Conservation (phyloP, 208 protist species). For the Endotrypanum monterogeii region DNA sequence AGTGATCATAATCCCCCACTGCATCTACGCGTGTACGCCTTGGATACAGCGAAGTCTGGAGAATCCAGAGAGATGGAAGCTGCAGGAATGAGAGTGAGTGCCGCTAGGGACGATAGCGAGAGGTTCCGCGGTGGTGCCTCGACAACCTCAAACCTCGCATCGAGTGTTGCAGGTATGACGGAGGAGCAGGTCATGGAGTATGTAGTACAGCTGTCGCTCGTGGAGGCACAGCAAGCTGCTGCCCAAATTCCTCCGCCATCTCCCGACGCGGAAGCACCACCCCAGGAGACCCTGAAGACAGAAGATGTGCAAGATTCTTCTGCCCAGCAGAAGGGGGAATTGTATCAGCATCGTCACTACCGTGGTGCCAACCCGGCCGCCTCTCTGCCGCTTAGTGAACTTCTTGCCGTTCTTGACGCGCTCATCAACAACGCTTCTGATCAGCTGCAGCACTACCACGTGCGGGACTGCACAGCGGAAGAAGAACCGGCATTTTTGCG, state of each 20-base stretch:
- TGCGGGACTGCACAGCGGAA: conserved; percentile 45
- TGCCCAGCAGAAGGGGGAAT: not conserved
- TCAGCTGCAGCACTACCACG: conserved; percentile 33
- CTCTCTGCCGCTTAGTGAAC: conserved; percentile 45
- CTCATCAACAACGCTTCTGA: conserved; percentile 59
- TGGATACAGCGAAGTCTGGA: not conserved
- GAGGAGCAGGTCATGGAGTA: conserved; percentile 41
- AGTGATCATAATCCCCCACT: conserved; percentile 23
- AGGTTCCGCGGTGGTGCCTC: not conserved
- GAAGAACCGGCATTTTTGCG: conserved; percentile 52
- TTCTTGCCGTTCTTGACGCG: conserved; percentile 63
- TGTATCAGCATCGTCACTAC: conserved; percentile 13
- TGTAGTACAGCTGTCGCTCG: conserved; percentile 37
- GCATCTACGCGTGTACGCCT: conserved; percentile 24
- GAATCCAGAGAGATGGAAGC: not conserved
- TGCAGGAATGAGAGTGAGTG: not conserved
- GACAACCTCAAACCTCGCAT: not conserved
- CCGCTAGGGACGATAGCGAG: not conserved
- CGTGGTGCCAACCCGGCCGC: conserved; percentile 12
- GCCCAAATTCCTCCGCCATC: not conserved
- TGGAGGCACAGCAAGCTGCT: conserved; percentile 17
- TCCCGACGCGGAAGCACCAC: not conserved
- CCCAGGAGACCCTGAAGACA: not conserved
- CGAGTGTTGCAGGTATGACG: conserved; percentile 25
- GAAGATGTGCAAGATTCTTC: not conserved